phyloP scores from a whole-genome alignment of 2,329 filamentous ascomycete genomes.

The Didymella arachidicola region DNA sequence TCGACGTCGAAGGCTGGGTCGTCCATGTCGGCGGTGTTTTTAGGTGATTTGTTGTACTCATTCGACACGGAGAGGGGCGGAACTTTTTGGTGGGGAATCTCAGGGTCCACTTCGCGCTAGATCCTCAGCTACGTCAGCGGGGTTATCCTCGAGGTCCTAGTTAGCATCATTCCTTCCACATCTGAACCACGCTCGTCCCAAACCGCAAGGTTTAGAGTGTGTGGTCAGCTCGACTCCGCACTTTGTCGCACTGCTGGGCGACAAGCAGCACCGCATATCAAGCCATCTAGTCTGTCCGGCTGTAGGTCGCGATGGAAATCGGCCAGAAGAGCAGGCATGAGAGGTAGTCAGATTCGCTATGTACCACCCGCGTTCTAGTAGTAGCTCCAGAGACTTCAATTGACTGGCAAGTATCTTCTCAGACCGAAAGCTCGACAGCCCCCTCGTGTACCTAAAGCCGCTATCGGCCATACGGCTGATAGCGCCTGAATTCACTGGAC shows the following conservation, averaged over 20 bases:
- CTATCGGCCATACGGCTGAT: neutral
- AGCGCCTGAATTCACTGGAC: neutral
- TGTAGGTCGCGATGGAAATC: too few relatives aligned
- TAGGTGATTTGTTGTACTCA: neutral
- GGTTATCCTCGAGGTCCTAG: neutral
- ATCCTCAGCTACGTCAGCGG: slow-evolving; percentile 9
- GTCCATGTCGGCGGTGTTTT: slow-evolving; percentile 32
- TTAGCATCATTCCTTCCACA: too few relatives aligned
- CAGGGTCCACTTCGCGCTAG: slow-evolving; percentile 14
- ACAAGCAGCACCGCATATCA: neutral
- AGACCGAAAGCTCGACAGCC: too few relatives aligned
- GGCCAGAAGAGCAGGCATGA: too few relatives aligned
- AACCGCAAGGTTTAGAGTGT: neutral
- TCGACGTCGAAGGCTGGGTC: slow-evolving; percentile 48
- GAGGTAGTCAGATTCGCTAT: too few relatives aligned
- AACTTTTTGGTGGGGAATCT: slow-evolving; percentile 16
- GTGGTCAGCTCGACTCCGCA: neutral
- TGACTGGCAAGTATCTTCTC: too few relatives aligned
- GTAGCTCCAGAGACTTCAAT: too few relatives aligned
- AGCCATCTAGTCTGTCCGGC: neutral
- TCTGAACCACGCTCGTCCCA: too few relatives aligned
- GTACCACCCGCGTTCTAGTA: too few relatives aligned
- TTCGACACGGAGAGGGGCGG: slow-evolving; percentile 4
- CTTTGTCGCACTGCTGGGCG: neutral
- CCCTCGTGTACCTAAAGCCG: neutral